These are phyloP conservation scores for Senna tora DNA, from an alignment of 306 rosid genomes.

Conservation along the genomic window DNA sequence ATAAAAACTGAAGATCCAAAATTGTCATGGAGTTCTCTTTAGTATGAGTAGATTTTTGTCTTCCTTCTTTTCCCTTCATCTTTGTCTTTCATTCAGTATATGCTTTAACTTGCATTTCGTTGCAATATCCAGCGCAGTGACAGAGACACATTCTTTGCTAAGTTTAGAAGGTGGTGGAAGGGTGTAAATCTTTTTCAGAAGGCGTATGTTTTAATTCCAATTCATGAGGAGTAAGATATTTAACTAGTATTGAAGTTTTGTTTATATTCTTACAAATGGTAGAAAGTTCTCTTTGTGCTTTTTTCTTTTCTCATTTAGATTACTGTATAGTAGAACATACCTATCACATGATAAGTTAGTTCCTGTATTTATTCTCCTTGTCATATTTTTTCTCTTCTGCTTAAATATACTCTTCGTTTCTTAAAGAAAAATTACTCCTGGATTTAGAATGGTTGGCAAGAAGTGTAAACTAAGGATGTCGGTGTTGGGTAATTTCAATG, in stretches of 20 bases:
- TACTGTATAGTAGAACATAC: slow-evolving; percentile 27
- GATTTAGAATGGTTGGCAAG: slow-evolving; percentile 8
- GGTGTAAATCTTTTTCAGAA: slow-evolving; percentile 90
- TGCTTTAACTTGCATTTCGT: slow-evolving; percentile 40
- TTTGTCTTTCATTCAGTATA: slow-evolving; percentile 22
- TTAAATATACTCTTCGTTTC: slow-evolving; percentile 4
- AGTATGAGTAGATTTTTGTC: background rate
- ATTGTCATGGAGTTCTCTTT: background rate
- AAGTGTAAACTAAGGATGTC: background rate
- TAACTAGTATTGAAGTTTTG: slow-evolving; percentile 20
- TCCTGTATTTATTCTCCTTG: background rate
- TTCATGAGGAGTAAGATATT: slow-evolving; percentile 79
- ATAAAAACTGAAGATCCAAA: background rate
- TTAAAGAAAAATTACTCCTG: background rate
- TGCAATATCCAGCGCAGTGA: slow-evolving; percentile 61
- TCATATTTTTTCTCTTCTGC: background rate
- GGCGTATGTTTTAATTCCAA: slow-evolving; percentile 88
- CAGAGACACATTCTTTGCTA: slow-evolving; percentile 60
- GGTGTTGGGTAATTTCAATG: background rate
- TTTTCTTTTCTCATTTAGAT: slow-evolving; percentile 13
- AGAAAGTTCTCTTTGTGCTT: slow-evolving; percentile 25
- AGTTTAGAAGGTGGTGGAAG: slow-evolving; percentile 99
- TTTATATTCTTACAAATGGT: slow-evolving; percentile 24
- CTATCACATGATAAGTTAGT: slow-evolving; percentile 23
- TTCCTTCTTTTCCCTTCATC: slow-evolving; percentile 19